These are phyloP conservation scores for Picea abies DNA, from an alignment of 83 land plant genomes.

Conservation along the genomic window DNA sequence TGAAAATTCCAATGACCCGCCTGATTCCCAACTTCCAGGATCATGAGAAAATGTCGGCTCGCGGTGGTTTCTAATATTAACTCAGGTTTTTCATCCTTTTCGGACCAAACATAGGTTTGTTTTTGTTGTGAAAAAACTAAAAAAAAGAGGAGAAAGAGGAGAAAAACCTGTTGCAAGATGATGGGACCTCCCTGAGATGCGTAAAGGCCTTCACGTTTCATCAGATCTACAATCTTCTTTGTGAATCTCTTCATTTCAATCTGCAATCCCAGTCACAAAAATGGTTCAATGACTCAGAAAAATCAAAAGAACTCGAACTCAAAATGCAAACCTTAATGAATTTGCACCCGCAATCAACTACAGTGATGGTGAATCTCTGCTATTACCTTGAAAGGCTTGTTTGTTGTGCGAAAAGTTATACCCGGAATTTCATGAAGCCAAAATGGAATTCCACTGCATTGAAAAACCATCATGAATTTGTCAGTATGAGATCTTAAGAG, in stretches of 20 bases:
- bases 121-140: too few species aligned
- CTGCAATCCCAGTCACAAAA: slow-evolving; percentile 24
- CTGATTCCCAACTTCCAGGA: too few species aligned
- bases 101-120: too few species aligned
- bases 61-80: too few species aligned
- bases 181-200: slow-evolving; percentile 90
- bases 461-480: background rate
- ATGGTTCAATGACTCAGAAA: background rate
- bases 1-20: too few species aligned
- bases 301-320: background rate
- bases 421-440: slow-evolving; percentile 53
- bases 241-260: slow-evolving; percentile 76
- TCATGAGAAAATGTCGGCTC: too few species aligned
- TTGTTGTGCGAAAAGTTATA: slow-evolving; percentile 54
- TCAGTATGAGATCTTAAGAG: background rate
- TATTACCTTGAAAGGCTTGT: slow-evolving; percentile 54
- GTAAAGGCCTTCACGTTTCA: slow-evolving; percentile 70
- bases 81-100: too few species aligned
- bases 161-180: slow-evolving; percentile 74
- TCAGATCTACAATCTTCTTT: slow-evolving; percentile 67
- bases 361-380: too few species aligned
- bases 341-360: too few species aligned
- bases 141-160: background rate
- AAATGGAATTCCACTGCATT: slow-evolving; percentile 62
- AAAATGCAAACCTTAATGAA: too few species aligned